A percentile compares a stretch with the other conserved stretches of the same genome.
Evolutionary conservation across 345 rosid species (phyloP).

Genomic region (Bretschneidera sinensis): DNA sequence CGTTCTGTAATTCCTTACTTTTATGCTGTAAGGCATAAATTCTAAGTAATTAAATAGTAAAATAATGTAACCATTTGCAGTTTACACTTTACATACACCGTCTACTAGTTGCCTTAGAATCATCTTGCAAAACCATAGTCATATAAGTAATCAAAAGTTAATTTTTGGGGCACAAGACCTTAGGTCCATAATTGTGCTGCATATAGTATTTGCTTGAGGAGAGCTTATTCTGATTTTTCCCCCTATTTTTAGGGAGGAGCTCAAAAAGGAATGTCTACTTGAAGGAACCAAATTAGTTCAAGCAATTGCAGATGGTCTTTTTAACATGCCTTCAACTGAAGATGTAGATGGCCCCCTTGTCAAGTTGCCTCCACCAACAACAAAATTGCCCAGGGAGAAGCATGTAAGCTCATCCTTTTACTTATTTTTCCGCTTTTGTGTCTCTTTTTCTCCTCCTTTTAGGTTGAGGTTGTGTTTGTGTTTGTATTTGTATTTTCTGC

Average conservation of each 20-base stretch:
- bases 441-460: neutral
- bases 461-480: neutral
- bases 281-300: slow-evolving; percentile 75
- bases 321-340: slow-evolving; percentile 74
- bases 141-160: no score
- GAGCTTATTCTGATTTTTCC: slow-evolving; percentile 8
- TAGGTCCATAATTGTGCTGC: no score
- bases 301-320: slow-evolving; percentile 54
- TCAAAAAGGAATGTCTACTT: slow-evolving; percentile 48
- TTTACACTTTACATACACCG: no score
- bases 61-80: no score
- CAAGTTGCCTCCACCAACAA: slow-evolving; percentile 66
- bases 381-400: slow-evolving; percentile 82
- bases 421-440: neutral
- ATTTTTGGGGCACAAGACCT: no score
- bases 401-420: slow-evolving; percentile 36
- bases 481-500: neutral
- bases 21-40: no score
- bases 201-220: no score
- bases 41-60: no score
- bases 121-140: no score
- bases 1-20: no score
- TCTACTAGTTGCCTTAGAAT: no score
- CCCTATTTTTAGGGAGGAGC: slow-evolving; percentile 50
- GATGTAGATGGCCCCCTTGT: slow-evolving; percentile 76